These are phyloP conservation scores for Emmonsia crescens DNA, from an alignment of 2,329 filamentous ascomycete genomes.

Conservation along the genomic window DNA sequence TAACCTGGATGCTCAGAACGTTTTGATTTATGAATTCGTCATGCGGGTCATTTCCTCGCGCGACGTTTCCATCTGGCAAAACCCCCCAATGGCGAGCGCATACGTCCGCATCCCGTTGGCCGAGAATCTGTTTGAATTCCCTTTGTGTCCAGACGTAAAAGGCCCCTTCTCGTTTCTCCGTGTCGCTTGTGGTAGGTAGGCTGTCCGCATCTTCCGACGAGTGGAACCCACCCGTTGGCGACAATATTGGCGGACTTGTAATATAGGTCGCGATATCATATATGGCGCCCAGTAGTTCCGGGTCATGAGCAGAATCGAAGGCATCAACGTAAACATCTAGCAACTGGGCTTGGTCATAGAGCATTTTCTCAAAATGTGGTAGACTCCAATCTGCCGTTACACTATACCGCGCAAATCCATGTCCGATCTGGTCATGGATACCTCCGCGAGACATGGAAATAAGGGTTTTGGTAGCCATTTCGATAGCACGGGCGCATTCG, in stretches of 20 bases:
- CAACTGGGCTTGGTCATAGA: constrained; percentile 83
- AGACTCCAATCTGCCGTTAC: constrained; percentile 87
- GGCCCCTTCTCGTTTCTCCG: constrained; percentile 77
- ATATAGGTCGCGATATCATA: constrained; percentile 82
- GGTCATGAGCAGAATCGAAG: constrained; percentile 57
- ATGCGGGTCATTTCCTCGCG: constrained; percentile 69
- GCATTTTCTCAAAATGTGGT: constrained; percentile 95
- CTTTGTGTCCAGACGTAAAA: constrained; percentile 91
- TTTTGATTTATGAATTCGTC: constrained; percentile 95
- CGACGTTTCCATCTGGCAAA: constrained; percentile 72
- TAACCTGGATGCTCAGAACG: constrained; percentile 62
- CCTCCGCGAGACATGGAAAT: constrained; percentile 64
- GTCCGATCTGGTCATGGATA: constrained; percentile 64
- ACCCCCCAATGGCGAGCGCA: constrained; percentile 80
- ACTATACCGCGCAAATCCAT: constrained; percentile 75
- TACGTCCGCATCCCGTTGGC: constrained; percentile 57
- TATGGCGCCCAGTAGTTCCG: constrained; percentile 66
- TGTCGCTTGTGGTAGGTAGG: constrained; percentile 59
- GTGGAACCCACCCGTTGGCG: constrained; percentile 63
- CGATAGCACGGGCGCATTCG: constrained; percentile 61
- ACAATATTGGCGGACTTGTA: constrained; percentile 56
- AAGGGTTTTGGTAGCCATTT: constrained; percentile 73
- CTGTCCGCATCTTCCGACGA: constrained; percentile 90
- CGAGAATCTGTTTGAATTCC: constrained; percentile 70
- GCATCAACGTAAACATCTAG: constrained; percentile 77